Evolutionary conservation across 2,329 filamentous ascomycete species (phyloP), one percentile per base, ranked within the genome.

Genomic region (Pseudogymnoascus pannorum): DNA sequence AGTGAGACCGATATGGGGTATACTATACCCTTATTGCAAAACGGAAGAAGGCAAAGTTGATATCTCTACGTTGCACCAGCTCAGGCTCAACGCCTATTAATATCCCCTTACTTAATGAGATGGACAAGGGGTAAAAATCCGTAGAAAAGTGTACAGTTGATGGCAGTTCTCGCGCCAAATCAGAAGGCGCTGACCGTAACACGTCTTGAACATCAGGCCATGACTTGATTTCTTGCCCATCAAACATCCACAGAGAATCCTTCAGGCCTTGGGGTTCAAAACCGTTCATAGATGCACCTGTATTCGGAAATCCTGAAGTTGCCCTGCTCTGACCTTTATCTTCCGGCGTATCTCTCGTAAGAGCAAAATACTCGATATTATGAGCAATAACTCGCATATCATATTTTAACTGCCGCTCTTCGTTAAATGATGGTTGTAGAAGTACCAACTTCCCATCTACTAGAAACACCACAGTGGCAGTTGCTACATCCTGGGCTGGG

Each of bases 381-480:
- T 97, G 91, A 11, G 92, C 92, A 71, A 99, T 88, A 63, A 97
- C 88, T 8, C 92, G 88, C 94, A 99, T 99, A 71, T 97, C 93
- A 71, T 99, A 99, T 76, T 97, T 97, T 59, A 97, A 80, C 67
- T 92, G 88, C 4, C 90, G 89, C 44, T 88, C 84, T 57, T 90
- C 89, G 59, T 89, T 92, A 4, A 91, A 79, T 0, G 91, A 92
- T 1, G 94, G 93, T 66, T 95, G 91, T 57, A 99, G 81, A 36
- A 97, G 78, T 9, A 97, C 94, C 18, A 99, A 83, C 73, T 99
- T 99, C 29, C 93, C 94, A 71, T 99, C 94, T 1, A 99, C 92
- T n/a, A 99, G 80, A 70, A 99, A 96, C 12, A 99, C 77, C 11
- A 99, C 92, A 0, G 92, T 96, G 6, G 94, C 94, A 60, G 93